These are phyloP conservation scores for Candida frijolesensis DNA, from an alignment of 1,139 yeast genomes.

Conservation along the genomic window DNA sequence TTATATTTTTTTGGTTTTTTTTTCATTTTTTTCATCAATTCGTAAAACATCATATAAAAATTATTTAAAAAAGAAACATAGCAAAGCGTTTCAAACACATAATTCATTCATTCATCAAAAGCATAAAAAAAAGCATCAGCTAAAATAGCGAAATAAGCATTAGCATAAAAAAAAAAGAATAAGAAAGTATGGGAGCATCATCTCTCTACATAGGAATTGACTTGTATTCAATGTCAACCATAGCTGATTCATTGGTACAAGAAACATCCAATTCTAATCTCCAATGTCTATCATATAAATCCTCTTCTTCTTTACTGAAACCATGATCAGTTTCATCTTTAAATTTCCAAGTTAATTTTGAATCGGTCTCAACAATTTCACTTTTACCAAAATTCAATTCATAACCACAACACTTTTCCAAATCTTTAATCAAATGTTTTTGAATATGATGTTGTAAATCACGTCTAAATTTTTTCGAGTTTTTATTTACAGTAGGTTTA, in stretches of 20 bases:
- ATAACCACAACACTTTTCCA: constrained; percentile 62
- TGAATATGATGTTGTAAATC: constrained; percentile 75
- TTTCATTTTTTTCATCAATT: constrained; percentile 3
- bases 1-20: background rate
- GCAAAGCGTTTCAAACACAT: background rate
- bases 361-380: constrained; percentile 49
- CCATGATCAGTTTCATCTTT: constrained; percentile 58
- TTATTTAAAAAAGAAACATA: background rate
- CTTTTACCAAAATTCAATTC: constrained; percentile 55
- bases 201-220: constrained; percentile 38
- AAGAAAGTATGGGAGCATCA: background rate
- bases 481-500: constrained; percentile 71
- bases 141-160: background rate
- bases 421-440: constrained; percentile 69
- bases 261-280: constrained; percentile 57
- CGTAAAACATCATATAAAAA: constrained; percentile 4
- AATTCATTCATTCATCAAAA: background rate
- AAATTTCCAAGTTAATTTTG: constrained; percentile 53
- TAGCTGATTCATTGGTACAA: constrained; percentile 61
- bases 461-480: constrained; percentile 71
- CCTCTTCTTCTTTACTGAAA: constrained; percentile 49
- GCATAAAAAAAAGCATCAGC: background rate
- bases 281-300: constrained; percentile 53
- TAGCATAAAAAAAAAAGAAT: background rate
- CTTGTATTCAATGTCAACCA: constrained; percentile 60